A percentile compares a stretch with the other conserved stretches of the same genome.
Evolutionary conservation across 805 yeast genomes (phyloP).

Genomic region (Hanseniaspora occidentalis): DNA sequence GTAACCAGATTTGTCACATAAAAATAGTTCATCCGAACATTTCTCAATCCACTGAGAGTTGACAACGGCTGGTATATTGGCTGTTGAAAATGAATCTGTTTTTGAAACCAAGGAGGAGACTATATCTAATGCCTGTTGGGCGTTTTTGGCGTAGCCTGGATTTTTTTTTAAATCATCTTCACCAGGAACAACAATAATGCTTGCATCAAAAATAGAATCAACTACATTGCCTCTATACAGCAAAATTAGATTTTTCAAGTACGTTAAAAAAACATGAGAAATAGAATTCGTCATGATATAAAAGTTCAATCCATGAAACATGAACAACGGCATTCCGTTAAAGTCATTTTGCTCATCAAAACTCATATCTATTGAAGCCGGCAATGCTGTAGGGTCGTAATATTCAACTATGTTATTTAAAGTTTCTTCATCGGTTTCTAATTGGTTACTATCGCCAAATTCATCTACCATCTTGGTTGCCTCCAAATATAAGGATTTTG

Average conservation of each 20-base stretch:
- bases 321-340: constrained; percentile 4
- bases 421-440: constrained; percentile 8
- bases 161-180: too few species aligned
- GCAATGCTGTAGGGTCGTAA: too few species aligned
- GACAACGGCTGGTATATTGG: background rate
- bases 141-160: background rate
- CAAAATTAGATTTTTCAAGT: background rate
- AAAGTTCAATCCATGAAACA: constrained; percentile 7
- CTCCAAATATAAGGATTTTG: constrained; percentile 16
- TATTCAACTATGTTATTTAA: constrained; percentile 9
- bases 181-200: background rate
- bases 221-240: background rate
- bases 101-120: background rate
- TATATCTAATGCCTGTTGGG: background rate
- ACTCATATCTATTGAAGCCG: too few species aligned
- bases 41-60: background rate
- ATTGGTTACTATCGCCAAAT: constrained; percentile 48
- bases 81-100: background rate
- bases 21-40: background rate
- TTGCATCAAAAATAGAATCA: background rate
- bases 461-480: constrained; percentile 34
- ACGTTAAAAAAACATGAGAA: background rate
- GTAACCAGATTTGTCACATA: background rate
- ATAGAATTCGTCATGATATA: background rate
- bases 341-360: too few species aligned